Base-by-base conservation (phyloP, 139 green algal species). In the Closterium sp. region DNA sequence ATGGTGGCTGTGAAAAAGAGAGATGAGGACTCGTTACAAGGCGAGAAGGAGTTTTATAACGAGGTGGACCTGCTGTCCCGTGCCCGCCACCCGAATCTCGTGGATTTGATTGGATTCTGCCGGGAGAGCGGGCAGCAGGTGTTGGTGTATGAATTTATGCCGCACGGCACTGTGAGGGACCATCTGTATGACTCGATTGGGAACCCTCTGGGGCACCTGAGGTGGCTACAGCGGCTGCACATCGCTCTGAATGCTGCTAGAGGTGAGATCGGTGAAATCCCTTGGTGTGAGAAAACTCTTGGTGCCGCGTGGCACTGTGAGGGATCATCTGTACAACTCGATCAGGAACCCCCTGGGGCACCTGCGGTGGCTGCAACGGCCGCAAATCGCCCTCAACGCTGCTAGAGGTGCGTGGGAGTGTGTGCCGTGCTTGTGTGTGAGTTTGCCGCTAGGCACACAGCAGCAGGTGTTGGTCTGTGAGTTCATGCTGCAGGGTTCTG, bases 21-120 rank as follows among this genome's bases (percentile, higher is more conserved):
- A 6, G 42, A 50, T 9, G 79, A 34, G 62, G 42, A 89, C 84
- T 93, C 90, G 9, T 32, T 91, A 87, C 90, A 93, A 70, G 90
- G 90, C 62, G 42, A 93, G 62, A 93, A 93, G 79, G 90, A 93
- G 90, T 93, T 93, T 30, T 93, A 93, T 31, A 93, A 93, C 70
- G 90, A 93, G 90, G 90, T 93, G 32, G 87, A 93, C 42, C 90
- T 93, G 31, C 90, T 93, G 38, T 85, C 79, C 24, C 90, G 90
- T 4, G 91, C 91, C 1, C 91, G 91, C 13, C 91, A 93, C n/a
- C 27, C 24, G 27, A 89, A 93, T 34, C 87, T 93, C 17, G 91
- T 93, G 27, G 24, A 70, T 21, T 30, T 93, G 70, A 32, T 93
- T 87, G 91, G 91, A 32, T 91, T 91, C 31, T 93, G 91, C 84